Percentiles rank a stretch among this genome's conserved stretches.
Conservation (phyloP, 257 asterid species). For the Salvia splendens region DNA sequence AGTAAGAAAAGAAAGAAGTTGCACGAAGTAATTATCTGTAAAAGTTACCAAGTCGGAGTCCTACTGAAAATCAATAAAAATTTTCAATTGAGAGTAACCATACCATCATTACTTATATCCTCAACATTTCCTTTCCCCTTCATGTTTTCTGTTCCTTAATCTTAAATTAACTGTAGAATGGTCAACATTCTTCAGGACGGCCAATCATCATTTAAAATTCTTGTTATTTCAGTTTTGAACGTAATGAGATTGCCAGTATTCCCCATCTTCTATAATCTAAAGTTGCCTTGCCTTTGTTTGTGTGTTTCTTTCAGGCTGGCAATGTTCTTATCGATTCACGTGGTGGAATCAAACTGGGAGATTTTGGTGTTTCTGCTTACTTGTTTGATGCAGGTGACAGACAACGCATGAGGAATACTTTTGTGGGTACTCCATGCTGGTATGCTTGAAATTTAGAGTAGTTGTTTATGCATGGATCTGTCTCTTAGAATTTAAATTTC, state of each 20-base stretch:
- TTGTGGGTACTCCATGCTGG: constrained; percentile 99
- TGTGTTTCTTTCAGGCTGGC: constrained; percentile 70
- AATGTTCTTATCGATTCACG: constrained; percentile 83
- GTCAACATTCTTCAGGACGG: constrained; percentile 11
- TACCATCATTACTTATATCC: background rate
- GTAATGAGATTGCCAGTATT: background rate
- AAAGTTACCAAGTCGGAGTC: background rate
- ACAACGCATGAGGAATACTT: constrained; percentile 90
- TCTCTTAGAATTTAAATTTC: constrained; percentile 11
- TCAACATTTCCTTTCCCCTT: background rate
- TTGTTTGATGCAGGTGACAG: constrained; percentile 96
- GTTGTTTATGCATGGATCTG: constrained; percentile 4
- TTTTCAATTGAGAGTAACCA: background rate
- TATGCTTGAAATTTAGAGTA: constrained; percentile 41
- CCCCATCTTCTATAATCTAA: constrained; percentile 9
- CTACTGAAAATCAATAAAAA: constrained; percentile 7
- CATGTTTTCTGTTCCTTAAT: background rate
- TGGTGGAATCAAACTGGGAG: constrained; percentile 93
- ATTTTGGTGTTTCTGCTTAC: constrained; percentile 99
- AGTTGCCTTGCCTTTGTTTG: constrained; percentile 12
- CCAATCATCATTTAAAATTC: background rate
- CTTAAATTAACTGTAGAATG: constrained; percentile 6
- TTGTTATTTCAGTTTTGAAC: constrained; percentile 1
- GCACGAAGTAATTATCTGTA: constrained; percentile 22
- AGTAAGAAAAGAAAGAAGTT: constrained; percentile 15